phyloP scores from a whole-genome alignment of 2,329 filamentous ascomycete species.

The Neurospora sp. region DNA sequence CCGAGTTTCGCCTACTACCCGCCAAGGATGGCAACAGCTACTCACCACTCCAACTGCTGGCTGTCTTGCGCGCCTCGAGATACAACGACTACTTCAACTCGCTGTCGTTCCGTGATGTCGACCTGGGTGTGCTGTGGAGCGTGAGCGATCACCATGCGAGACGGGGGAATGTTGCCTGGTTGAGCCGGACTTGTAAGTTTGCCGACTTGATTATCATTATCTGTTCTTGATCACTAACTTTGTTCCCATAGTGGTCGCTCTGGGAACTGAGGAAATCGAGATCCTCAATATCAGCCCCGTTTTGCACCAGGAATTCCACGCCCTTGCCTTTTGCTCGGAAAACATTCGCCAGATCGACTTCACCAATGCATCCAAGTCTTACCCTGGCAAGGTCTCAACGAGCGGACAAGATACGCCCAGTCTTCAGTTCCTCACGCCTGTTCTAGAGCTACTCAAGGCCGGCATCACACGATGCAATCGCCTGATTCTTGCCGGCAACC shows the following conservation, averaged over 20 bases:
- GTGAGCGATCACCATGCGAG: slow-evolving; percentile 24
- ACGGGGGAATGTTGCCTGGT: slow-evolving; percentile 38
- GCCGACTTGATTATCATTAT: neutral
- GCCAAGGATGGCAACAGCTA: slow-evolving; percentile 30
- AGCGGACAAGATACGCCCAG: slow-evolving; percentile 3
- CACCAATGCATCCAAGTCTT: slow-evolving; percentile 29
- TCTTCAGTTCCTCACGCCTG: slow-evolving; percentile 27
- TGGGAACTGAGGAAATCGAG: slow-evolving; percentile 38
- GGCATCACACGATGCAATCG: slow-evolving; percentile 41
- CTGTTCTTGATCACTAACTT: slow-evolving; percentile 13
- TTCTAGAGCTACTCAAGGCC: slow-evolving; percentile 33
- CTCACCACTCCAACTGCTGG: slow-evolving; percentile 42
- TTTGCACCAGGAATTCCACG: slow-evolving; percentile 47
- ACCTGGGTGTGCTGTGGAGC: slow-evolving; percentile 33
- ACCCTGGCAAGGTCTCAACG: neutral
- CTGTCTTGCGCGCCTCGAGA: slow-evolving; percentile 44
- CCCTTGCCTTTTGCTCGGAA: slow-evolving; percentile 44
- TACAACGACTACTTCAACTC: slow-evolving; percentile 52
- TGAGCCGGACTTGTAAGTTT: slow-evolving; percentile 40
- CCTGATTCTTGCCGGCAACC: slow-evolving; percentile 40
- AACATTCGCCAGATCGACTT: slow-evolving; percentile 46
- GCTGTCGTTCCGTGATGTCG: slow-evolving; percentile 43
- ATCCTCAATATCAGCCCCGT: slow-evolving; percentile 39
- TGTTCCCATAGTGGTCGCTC: slow-evolving; percentile 30
- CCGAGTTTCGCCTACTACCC: slow-evolving; percentile 44